Base-by-base conservation (phyloP, 164 flowering plant species). In the Tinospora cordifolia region DNA sequence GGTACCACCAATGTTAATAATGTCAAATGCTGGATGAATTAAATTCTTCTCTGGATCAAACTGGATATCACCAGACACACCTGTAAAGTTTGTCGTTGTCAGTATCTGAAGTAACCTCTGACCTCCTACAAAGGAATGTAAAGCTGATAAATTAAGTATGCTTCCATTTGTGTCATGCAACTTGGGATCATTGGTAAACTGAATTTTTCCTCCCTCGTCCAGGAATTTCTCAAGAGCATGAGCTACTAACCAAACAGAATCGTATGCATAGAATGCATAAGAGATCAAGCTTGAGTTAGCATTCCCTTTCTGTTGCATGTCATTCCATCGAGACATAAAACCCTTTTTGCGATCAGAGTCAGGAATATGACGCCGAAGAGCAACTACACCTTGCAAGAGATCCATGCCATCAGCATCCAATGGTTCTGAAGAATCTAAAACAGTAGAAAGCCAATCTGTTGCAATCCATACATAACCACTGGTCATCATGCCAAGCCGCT, bases 391-490 rank as follows among this genome's bases (percentile, higher is more conserved):
- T 83, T 90, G 93, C 26, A 89, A 51, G 51, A 83, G 82, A 78
- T 83, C 79, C 80, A 81, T 80, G 14, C 69, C 81, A 3, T 78
- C 81, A 27, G 79, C 63, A 49, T 74, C 70, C 22, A 63, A 66
- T 30, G 81, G 72, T 57, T 77, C 84, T 3, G 72, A 75, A n/a
- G 86, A 78, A 83, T 94, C 98, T 44, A 94, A 66, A 69, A 76
- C 69, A 15, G 97, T 76, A 68, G 96, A 79, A 70, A 94, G 96
- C 98, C 98, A 94, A 81, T 90, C 96, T 36, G 98, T 88, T 39
- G 95, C 85, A 68, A 93, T 84, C 98, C 98, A 93, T 22, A 88
- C 96, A 84, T 88, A 91, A 69, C 91, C 90, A 51, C 22, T 69
- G 30, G 26, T 63, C 86, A 85, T 79, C 98, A 93, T 91, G 12